These are phyloP conservation scores for Termitomyces sp. DNA, from an alignment of 768 basidiomycete genomes.

Conservation along the genomic window DNA sequence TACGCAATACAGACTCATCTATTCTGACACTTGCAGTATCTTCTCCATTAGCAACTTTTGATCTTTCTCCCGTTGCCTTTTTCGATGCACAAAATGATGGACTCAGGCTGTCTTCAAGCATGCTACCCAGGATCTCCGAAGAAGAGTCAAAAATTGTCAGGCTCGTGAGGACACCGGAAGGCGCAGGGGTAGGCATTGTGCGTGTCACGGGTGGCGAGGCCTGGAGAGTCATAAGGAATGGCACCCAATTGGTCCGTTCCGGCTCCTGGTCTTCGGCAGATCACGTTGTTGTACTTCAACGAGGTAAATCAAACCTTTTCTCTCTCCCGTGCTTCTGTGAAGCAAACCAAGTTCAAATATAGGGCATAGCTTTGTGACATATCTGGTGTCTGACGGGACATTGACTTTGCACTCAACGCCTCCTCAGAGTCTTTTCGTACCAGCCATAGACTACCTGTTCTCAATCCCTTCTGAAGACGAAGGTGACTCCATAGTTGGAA, in stretches of 20 bases:
- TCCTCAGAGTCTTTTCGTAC: slow-evolving; percentile 41
- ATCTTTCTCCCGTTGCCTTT: slow-evolving; percentile 58
- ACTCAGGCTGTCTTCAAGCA: slow-evolving; percentile 41
- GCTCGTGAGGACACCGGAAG: slow-evolving; percentile 79
- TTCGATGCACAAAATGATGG: slow-evolving; percentile 60
- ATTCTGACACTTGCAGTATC: slow-evolving; percentile 61
- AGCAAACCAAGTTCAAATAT: not conserved
- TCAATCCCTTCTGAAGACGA: slow-evolving; percentile 55
- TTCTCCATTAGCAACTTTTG: slow-evolving; percentile 62
- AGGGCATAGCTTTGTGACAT: slow-evolving; percentile 61
- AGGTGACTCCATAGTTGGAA: slow-evolving; percentile 61
- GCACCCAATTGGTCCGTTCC: slow-evolving; percentile 46
- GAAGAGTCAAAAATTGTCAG: slow-evolving; percentile 56
- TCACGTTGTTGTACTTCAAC: slow-evolving; percentile 67
- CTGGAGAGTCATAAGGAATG: slow-evolving; percentile 54
- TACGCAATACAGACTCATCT: slow-evolving; percentile 44
- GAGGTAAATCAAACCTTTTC: slow-evolving; percentile 42
- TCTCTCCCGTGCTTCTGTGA: slow-evolving; percentile 3
- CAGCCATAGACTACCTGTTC: slow-evolving; percentile 59
- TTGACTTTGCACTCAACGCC: slow-evolving; percentile 57
- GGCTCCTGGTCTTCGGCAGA: slow-evolving; percentile 58
- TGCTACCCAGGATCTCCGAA: slow-evolving; percentile 35
- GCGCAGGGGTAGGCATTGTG: slow-evolving; percentile 68
- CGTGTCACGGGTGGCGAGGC: slow-evolving; percentile 60
- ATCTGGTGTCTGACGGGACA: slow-evolving; percentile 42